These are phyloP conservation scores for Neotropicomus parvogracilis DNA, from an alignment of 1,284 basidiomycete genomes.

Conservation along the genomic window DNA sequence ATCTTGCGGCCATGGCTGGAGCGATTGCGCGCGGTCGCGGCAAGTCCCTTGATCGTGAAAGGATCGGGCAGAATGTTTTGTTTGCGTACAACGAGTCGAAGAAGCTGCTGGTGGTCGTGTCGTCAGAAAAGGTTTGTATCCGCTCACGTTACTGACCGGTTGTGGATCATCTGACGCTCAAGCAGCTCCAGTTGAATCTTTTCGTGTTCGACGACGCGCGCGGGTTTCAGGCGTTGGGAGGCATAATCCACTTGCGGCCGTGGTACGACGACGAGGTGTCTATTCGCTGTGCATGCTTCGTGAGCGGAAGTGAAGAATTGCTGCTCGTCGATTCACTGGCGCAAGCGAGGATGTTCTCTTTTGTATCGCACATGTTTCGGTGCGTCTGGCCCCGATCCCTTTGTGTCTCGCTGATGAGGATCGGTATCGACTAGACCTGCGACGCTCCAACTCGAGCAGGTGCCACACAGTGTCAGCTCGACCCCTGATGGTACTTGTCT, in stretches of 20 bases:
- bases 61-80: conserved; percentile 42
- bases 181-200: conserved; percentile 38
- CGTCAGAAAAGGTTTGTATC: conserved; percentile 37
- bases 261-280: conserved; percentile 41
- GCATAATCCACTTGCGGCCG: conserved; percentile 35
- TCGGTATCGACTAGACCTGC: conserved; percentile 16
- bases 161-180: background rate
- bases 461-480: conserved; percentile 29
- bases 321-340: conserved; percentile 42
- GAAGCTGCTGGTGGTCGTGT: conserved; percentile 44
- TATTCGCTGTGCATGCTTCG: conserved; percentile 35
- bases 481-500: conserved; percentile 56
- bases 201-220: conserved; percentile 44
- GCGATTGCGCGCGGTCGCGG: conserved; percentile 29
- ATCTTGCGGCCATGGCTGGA: conserved; percentile 28
- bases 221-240: conserved; percentile 37
- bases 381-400: conserved; percentile 19
- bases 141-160: fast-evolving
- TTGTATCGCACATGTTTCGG: conserved; percentile 51
- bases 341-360: conserved; percentile 46
- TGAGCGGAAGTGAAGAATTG: conserved; percentile 47
- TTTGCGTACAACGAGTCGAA: conserved; percentile 51
- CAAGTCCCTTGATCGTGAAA: conserved; percentile 41
- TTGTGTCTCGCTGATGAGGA: background rate
- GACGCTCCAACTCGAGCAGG: conserved; percentile 17